Percentiles rank a stretch among this genome's conserved stretches.
Evolutionary conservation across 345 rosid species (phyloP).

Genomic region (Raphanus raphanistrum): DNA sequence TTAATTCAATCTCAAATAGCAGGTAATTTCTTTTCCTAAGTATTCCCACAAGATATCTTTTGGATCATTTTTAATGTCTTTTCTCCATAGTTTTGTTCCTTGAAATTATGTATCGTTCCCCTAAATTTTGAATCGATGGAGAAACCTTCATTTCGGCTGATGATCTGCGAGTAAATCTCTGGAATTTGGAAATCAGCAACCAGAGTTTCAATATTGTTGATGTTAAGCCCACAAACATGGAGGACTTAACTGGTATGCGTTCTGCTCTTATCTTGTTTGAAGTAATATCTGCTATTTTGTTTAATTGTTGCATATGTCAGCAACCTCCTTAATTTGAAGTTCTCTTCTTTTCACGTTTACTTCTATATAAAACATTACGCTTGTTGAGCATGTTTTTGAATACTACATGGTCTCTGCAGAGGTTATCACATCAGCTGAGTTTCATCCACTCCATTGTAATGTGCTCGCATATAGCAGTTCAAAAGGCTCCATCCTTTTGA

Average conservation of each 20-base stretch:
- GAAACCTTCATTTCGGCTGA: conserved; percentile 99
- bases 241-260: conserved; percentile 88
- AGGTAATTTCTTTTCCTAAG: conserved; percentile 47
- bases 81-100: conserved; percentile 18
- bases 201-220: conserved; percentile 97
- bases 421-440: conserved; percentile 99
- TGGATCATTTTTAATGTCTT: background rate
- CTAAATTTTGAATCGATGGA: conserved; percentile 63
- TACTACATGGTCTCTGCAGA: conserved; percentile 55
- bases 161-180: conserved; percentile 95
- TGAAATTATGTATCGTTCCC: conserved; percentile 9
- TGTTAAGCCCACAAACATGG: conserved; percentile 99
- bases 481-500: conserved; percentile 94
- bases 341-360: background rate
- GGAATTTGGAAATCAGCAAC: conserved; percentile 98
- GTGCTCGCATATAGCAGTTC: conserved; percentile 98
- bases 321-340: background rate
- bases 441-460: conserved; percentile 95
- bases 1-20: conserved; percentile 85
- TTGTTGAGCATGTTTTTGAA: conserved; percentile 21
- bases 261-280: too few species aligned
- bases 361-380: background rate
- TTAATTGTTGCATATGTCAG: background rate
- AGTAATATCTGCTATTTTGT: background rate
- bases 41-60: background rate